These are phyloP conservation scores for Cephalotrichum gorgonifer DNA, from an alignment of 2,329 filamentous ascomycete species.

Conservation along the genomic window DNA sequence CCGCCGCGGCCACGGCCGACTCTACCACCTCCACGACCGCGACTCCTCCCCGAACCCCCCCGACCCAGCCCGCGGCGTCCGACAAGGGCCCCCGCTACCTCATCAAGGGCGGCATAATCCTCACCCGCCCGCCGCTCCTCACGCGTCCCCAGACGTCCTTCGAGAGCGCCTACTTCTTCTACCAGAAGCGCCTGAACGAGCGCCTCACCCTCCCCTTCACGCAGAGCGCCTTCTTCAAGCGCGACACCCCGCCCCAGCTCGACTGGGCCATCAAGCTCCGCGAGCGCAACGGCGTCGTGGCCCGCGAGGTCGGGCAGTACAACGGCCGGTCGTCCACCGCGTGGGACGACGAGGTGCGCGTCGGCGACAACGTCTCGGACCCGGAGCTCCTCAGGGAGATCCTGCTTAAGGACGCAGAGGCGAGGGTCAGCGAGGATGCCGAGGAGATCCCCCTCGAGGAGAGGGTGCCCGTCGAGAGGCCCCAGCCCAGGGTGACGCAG, in stretches of 20 bases:
- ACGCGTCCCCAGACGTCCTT: constrained; percentile 78
- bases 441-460: constrained; percentile 48
- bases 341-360: constrained; percentile 86
- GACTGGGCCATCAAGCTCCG: constrained; percentile 85
- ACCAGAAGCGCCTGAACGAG: constrained; percentile 95
- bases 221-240: constrained; percentile 90
- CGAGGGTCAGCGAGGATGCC: constrained; percentile 47
- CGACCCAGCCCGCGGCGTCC: constrained; percentile 7
- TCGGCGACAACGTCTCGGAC: constrained; percentile 59
- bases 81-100: constrained; percentile 24
- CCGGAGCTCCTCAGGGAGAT: constrained; percentile 56
- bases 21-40: constrained; percentile 8
- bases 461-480: constrained; percentile 59
- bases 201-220: constrained; percentile 80
- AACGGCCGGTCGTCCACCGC: constrained; percentile 56
- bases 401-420: constrained; percentile 66
- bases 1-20: constrained; percentile 17
- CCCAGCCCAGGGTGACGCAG: constrained; percentile 60
- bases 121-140: constrained; percentile 80
- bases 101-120: constrained; percentile 59
- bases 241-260: constrained; percentile 69
- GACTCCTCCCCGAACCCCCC: constrained; percentile 9
- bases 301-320: constrained; percentile 79
- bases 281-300: constrained; percentile 61
- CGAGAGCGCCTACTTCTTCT: constrained; percentile 90